phyloP scores from a whole-genome alignment of 2,329 filamentous ascomycete genomes.

The Aspergillus sp. region DNA sequence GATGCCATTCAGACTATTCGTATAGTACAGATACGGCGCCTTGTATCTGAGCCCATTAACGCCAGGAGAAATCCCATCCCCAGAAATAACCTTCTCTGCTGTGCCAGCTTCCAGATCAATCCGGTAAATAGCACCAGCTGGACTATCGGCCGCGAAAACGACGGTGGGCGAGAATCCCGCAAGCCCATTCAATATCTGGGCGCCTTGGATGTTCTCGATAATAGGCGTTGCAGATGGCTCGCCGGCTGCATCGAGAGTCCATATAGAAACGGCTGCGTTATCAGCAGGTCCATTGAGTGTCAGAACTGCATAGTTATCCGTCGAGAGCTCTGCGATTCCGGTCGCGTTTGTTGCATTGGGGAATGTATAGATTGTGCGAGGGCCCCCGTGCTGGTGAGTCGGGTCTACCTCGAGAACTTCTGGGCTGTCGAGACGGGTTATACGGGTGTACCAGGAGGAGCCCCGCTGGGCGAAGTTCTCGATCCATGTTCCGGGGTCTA shows the following conservation, averaged over 20 bases:
- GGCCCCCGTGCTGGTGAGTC: neutral
- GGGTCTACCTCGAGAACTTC: constrained; percentile 1
- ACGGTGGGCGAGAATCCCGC: neutral
- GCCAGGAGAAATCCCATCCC: neutral
- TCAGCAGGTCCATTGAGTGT: neutral
- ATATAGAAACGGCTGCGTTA: neutral
- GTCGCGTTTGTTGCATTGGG: neutral
- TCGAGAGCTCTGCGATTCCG: neutral
- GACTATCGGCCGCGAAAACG: neutral
- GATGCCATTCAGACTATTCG: neutral
- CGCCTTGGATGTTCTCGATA: neutral
- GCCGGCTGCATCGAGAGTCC: neutral
- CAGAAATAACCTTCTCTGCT: neutral
- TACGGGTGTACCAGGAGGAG: neutral
- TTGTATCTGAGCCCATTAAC: neutral
- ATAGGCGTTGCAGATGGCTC: neutral
- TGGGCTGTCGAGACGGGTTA: neutral
- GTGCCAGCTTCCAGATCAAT: neutral
- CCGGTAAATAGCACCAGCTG: neutral
- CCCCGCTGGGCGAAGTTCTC: neutral
- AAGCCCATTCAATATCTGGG: neutral
- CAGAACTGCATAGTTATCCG: neutral
- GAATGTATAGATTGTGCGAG: neutral
- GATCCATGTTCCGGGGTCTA: constrained; percentile 4
- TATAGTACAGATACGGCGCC: neutral